Evolutionary conservation across 306 rosid genomes (phyloP).

Genomic region (Inga leiocalycina): DNA sequence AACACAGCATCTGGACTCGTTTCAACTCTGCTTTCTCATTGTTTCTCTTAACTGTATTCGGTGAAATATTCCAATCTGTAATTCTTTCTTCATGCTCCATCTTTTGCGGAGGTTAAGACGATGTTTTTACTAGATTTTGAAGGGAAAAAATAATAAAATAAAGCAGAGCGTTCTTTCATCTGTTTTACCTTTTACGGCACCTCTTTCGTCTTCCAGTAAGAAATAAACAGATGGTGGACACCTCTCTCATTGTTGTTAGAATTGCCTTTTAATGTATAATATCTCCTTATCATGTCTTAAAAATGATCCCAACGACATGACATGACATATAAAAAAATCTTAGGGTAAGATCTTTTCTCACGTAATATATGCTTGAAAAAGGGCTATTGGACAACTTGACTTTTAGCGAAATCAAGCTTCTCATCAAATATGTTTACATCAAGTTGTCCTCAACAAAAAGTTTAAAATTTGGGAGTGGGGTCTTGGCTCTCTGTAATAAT

Average conservation of each 20-base stretch:
- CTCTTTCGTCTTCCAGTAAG: neutral
- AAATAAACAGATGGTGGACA: neutral
- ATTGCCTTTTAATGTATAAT: neutral
- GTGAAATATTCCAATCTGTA: neutral
- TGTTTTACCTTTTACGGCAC: neutral
- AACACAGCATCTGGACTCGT: neutral
- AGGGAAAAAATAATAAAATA: neutral
- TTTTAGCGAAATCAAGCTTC: neutral
- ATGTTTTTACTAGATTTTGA: neutral
- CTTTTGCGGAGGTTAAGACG: neutral
- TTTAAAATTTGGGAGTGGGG: neutral
- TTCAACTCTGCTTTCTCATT: neutral
- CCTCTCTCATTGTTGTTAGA: neutral
- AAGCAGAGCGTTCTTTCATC: neutral
- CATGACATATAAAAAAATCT: neutral
- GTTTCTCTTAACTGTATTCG: neutral
- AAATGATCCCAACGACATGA: neutral
- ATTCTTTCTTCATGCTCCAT: neutral
- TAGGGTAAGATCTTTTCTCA: neutral
- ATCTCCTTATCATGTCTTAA: neutral
- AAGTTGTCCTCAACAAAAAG: neutral
- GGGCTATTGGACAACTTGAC: neutral
- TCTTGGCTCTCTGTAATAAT: neutral
- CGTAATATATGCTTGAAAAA: neutral
- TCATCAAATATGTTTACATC: neutral